Percentiles rank a stretch among this genome's conserved stretches.
These are phyloP conservation scores for Colletotrichum sp. DNA, from an alignment of 2,329 filamentous ascomycete species.

Conservation along the genomic window DNA sequence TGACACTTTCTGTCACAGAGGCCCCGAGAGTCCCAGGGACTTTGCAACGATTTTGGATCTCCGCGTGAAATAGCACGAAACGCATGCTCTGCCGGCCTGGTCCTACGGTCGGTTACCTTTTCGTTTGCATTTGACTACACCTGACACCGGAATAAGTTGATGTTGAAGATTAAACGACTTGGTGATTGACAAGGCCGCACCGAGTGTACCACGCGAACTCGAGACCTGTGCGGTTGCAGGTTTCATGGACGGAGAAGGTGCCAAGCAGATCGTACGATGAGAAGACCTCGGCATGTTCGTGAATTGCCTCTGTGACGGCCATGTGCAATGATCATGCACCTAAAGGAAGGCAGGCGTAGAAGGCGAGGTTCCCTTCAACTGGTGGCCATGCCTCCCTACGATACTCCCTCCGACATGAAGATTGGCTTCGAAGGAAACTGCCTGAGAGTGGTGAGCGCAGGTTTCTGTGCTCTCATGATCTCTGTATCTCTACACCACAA, in stretches of 20 bases:
- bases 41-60: background rate
- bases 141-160: background rate
- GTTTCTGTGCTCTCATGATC: background rate
- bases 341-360: background rate
- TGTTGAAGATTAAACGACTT: background rate
- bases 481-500: background rate
- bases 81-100: background rate
- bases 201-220: background rate
- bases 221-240: background rate
- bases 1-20: background rate
- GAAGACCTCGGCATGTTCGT: background rate
- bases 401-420: background rate
- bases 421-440: background rate
- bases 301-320: background rate
- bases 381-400: background rate
- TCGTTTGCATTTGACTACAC: background rate
- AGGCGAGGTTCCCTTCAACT: background rate
- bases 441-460: background rate
- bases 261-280: background rate
- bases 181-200: background rate
- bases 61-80: background rate
- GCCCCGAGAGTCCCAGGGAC: background rate
- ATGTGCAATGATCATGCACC: background rate
- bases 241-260: background rate
- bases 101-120: background rate